Evolutionary conservation across 768 basidiomycete species (phyloP).

Genomic region (Collybia mongolica): DNA sequence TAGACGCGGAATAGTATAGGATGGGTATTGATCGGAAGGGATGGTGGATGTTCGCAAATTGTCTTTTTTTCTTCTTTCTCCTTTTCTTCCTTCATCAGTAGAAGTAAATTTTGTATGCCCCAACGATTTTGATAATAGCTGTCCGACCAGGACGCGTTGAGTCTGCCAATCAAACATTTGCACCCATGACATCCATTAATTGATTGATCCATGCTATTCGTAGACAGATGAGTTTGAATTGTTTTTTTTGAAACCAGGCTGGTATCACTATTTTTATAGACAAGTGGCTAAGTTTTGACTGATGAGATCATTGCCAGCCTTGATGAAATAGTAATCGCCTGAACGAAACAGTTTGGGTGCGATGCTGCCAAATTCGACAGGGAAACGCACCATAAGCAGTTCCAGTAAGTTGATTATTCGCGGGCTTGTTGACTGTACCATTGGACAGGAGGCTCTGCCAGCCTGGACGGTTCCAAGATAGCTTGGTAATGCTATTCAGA

Average conservation of each 20-base stretch:
- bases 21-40: too few relatives aligned
- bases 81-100: slow-evolving; percentile 1
- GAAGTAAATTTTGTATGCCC: slow-evolving; percentile 10
- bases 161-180: neutral
- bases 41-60: too few relatives aligned
- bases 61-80: neutral
- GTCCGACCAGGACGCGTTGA: neutral
- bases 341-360: neutral
- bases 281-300: slow-evolving; percentile 42
- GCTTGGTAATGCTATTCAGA: slow-evolving; percentile 9
- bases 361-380: neutral
- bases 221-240: slow-evolving; percentile 6
- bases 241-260: neutral
- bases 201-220: slow-evolving; percentile 12
- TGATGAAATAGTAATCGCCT: slow-evolving; percentile 68
- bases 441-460: slow-evolving; percentile 19
- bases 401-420: slow-evolving; percentile 13
- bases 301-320: slow-evolving; percentile 52
- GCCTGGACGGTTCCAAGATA: slow-evolving; percentile 14
- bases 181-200: too few relatives aligned
- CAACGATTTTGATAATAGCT: slow-evolving; percentile 6
- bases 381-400: slow-evolving; percentile 28
- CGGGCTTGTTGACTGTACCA: slow-evolving; percentile 16
- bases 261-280: slow-evolving; percentile 3
- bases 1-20: too few relatives aligned